Base-by-base conservation (phyloP, 345 rosid species). In the Jatropha curcas region DNA sequence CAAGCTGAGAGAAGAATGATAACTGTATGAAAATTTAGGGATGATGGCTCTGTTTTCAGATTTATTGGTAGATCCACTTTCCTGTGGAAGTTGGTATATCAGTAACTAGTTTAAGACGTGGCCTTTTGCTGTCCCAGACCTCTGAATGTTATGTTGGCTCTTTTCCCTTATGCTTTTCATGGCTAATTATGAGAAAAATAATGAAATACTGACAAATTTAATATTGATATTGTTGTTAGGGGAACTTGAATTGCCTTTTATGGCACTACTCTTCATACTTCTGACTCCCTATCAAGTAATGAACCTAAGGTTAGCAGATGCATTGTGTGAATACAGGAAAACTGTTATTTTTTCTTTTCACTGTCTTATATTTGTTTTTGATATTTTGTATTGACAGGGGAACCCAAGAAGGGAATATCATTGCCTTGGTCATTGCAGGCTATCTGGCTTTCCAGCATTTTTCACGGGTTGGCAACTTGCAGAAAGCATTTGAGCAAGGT, bases 371-470 rank as follows among this genome's bases (percentile, higher is more conserved):
- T 67, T 68, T 28, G 67, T 20, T 10, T 3, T 14, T 55, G 5
- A 45, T 41, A 68, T 46, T 72, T 62, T 76, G 41, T 31, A 58
- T 27, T 79, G 74, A 70, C 89, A 94, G 98, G 84, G 97, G 90
- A 81, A 82, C 74, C 25, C 88, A 90, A 79, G 83, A 82, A 77
- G 97, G 98, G 45, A 84, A 84, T 51, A 84, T 90, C 72, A 78
- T 90, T 75, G 67, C 88, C 61, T 59, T 92, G 71, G 84, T 82
- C 69, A 81, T 90, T 31, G 85, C 89, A 20, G 88, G 75, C 37
- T 92, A 89, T 77, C 65, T 94, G 88, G 97, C 88, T 73, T 94
- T 81, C 87, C 95, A 89, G 90, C 98, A 94, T 82, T 89, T 94
- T 83, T 87, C 95, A 65, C 71, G 89, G 74, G 77, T 82, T 31